Percentiles rank a stretch among this genome's conserved stretches.
Conservation (phyloP, 495 filamentous ascomycete species). For the Trichoderma virens region DNA sequence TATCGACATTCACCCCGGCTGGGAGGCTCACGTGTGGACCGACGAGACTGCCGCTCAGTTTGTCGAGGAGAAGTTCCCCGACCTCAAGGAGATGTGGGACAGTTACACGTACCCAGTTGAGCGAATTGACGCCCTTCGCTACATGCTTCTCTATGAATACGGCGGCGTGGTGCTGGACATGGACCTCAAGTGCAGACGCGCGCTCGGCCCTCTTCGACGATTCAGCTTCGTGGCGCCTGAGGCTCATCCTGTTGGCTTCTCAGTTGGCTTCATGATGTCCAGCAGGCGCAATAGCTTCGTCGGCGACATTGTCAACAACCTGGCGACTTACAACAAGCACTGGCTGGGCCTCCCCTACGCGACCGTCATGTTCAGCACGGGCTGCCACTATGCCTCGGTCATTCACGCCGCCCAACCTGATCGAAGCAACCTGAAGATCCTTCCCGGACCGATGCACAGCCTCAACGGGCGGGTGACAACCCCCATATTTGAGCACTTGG, state of each 20-base stretch:
- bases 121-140: slow-evolving; percentile 28
- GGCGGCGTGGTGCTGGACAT: slow-evolving; percentile 35
- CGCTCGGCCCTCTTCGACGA: slow-evolving; percentile 30
- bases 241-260: slow-evolving; percentile 32
- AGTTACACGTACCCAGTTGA: slow-evolving; percentile 29
- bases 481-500: slow-evolving; percentile 36
- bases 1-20: slow-evolving; percentile 29
- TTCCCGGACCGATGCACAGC: slow-evolving; percentile 34
- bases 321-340: slow-evolving; percentile 25
- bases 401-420: slow-evolving; percentile 29
- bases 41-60: slow-evolving; percentile 25
- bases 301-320: slow-evolving; percentile 23
- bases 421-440: slow-evolving; percentile 28
- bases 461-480: slow-evolving; percentile 38
- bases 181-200: slow-evolving; percentile 33
- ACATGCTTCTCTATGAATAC: slow-evolving; percentile 31
- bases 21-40: slow-evolving; percentile 30
- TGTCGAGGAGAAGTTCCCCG: slow-evolving; percentile 24
- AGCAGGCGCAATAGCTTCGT: slow-evolving; percentile 27
- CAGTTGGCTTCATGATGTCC: slow-evolving; percentile 38
- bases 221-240: slow-evolving; percentile 35
- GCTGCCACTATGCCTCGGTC: slow-evolving; percentile 35
- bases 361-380: slow-evolving; percentile 39
- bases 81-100: slow-evolving; percentile 13
- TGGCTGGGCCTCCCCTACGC: slow-evolving; percentile 35